Percentiles rank a stretch among this genome's conserved stretches.
phyloP scores from a whole-genome alignment of 768 basidiomycete genomes.

The Tulasnella sp. region DNA sequence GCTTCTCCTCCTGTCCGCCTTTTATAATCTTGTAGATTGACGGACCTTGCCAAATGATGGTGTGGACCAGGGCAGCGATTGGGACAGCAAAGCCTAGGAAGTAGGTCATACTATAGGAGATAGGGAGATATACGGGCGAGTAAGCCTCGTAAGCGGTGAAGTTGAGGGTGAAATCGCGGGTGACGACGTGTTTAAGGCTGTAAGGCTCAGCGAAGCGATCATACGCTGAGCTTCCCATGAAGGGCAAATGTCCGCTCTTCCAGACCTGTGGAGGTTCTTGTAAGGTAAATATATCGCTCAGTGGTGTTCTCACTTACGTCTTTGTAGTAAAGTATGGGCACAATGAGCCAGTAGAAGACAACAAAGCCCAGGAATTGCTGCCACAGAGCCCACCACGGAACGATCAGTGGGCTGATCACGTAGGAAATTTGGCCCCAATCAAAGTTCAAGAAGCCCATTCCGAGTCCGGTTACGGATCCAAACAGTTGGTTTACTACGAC shows the following conservation, averaged over 20 bases:
- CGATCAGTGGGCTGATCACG: constrained; percentile 58
- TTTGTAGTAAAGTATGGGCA: constrained; percentile 82
- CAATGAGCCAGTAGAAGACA: constrained; percentile 83
- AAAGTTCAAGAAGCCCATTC: constrained; percentile 84
- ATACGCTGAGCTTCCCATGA: constrained; percentile 26
- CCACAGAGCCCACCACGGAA: constrained; percentile 98
- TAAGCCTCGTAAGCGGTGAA: constrained; percentile 31
- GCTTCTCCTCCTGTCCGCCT: constrained; percentile 26
- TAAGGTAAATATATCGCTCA: constrained; percentile 10
- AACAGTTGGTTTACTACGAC: constrained; percentile 84
- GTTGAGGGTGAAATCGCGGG: constrained; percentile 24
- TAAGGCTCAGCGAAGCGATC: constrained; percentile 34
- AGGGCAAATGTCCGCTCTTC: constrained; percentile 33
- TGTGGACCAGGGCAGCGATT: constrained; percentile 32
- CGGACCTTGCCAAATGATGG: constrained; percentile 31
- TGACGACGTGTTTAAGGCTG: constrained; percentile 18
- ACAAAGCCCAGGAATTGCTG: constrained; percentile 83
- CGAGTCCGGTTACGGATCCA: constrained; percentile 69
- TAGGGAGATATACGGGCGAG: constrained; percentile 35
- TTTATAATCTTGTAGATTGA: constrained; percentile 22
- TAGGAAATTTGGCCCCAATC: constrained; percentile 77
- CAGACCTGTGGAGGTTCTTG: constrained; percentile 24
- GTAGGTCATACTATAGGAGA: constrained; percentile 32
- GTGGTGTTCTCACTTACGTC: constrained; percentile 51
- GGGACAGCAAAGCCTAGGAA: constrained; percentile 31